Evolutionary conservation across 2,329 filamentous ascomycete species (phyloP), one percentile per base, ranked within the genome.

Genomic region (Botrytis medusae): DNA sequence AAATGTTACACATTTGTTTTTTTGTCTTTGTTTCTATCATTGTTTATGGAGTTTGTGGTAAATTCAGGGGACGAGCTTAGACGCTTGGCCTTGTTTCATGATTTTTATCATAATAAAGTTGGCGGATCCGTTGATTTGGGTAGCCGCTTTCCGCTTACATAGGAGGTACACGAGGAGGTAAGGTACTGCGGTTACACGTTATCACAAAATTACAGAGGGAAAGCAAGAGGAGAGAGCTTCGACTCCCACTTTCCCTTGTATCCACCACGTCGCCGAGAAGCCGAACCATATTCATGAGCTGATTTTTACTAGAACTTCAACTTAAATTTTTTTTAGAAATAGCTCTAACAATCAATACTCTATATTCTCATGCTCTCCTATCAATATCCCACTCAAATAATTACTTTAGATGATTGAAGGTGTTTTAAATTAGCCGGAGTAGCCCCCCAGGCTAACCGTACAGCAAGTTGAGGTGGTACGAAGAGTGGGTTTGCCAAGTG

Each of bases 81-180:
- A 61, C 32, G 34, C 34, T 61, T 61, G 60, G 59, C 59, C 59
- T 22, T 40, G 34, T 62, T 62, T 62, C 60, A 62, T 29, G 37
- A 40, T 62, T n/a, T 32, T n/a, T 16, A 62, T 62, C 60, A 62
- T 14, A 18, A 40, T 1, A 40, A n/a, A 40, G 34, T 62, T 40
- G 14, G 60, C 60, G 60, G 34, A 62, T 57, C 51, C n/a, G n/a
- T 57, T 57, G 51, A 29, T 61, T 14, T n/a, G 6, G 22, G n/a
- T 40, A n/a, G n/a, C 60, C 60, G 37, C 22, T 40, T 40, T 40
- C 20, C 51, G 25, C 51, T 57, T 57, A 57, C 8, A 61, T 25
- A 51, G 12, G 40, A 14, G 40, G 10, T 14, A 14, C 40, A 37
- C n/a, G 1, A 54, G 29, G 22, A 37, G 34, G 34, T 34, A 8